Conservation (phyloP, 108 stramenopile species). For the Cyclotella choctawhatcheeana region DNA sequence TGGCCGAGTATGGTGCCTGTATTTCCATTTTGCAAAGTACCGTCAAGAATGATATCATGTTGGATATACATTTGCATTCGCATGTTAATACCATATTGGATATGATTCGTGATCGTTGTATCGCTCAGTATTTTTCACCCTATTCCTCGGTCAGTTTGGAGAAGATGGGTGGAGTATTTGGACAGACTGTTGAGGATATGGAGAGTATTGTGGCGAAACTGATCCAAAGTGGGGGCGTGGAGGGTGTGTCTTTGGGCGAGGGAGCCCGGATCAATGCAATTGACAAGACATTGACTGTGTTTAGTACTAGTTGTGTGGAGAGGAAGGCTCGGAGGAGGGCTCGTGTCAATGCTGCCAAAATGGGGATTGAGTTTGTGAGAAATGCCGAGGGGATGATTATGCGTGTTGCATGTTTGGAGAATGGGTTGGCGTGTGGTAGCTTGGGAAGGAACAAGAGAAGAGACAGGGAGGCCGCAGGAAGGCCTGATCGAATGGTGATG, state of each 20-base stretch:
- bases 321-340: constrained; percentile 34
- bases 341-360: constrained; percentile 41
- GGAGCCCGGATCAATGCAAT: constrained; percentile 43
- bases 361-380: constrained; percentile 42
- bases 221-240: constrained; percentile 20
- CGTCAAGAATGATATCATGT: constrained; percentile 23
- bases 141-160: constrained; percentile 66
- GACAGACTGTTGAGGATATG: constrained; percentile 36
- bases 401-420: constrained; percentile 47
- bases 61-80: constrained; percentile 59
- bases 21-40: constrained; percentile 22
- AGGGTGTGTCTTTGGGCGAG: constrained; percentile 33
- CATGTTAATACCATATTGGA: constrained; percentile 50
- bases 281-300: constrained; percentile 45
- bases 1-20: constrained; percentile 50
- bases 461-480: neutral
- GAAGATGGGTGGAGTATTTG: constrained; percentile 61
- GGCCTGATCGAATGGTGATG: constrained; percentile 17
- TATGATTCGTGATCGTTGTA: constrained; percentile 64
- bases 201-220: constrained; percentile 40
- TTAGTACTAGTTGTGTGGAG: constrained; percentile 11
- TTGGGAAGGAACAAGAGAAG: too few species aligned
- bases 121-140: constrained; percentile 74
- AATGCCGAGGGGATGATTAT: constrained; percentile 50
- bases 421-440: constrained; percentile 22